A percentile compares a stretch with the other conserved stretches of the same genome.
Conservation (phyloP, 805 yeast species). For the Metschnikowia drakensbergensis region DNA sequence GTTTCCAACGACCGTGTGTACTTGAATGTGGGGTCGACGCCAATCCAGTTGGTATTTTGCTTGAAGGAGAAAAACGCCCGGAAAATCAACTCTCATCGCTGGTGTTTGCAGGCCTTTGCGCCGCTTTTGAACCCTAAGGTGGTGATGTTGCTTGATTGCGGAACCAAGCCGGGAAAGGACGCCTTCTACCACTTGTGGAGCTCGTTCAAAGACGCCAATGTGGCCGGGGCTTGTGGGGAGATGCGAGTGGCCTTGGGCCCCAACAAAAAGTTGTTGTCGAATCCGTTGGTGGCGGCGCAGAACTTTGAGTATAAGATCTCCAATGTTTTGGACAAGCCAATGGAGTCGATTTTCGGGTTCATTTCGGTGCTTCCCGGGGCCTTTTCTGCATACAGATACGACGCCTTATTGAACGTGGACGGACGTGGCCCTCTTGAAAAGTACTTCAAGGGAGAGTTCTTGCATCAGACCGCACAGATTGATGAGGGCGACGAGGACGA, state of each 20-base stretch:
- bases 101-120: slow-evolving; percentile 66
- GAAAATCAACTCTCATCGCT: slow-evolving; percentile 63
- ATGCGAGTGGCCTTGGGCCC: slow-evolving; percentile 76
- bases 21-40: slow-evolving; percentile 61
- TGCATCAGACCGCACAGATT: slow-evolving; percentile 52
- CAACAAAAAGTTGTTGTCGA: slow-evolving; percentile 30
- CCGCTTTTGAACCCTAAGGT: slow-evolving; percentile 55
- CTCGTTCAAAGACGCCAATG: slow-evolving; percentile 51
- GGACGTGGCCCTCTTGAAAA: slow-evolving; percentile 60
- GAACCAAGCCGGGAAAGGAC: slow-evolving; percentile 58
- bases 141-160: slow-evolving; percentile 58
- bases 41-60: slow-evolving; percentile 59
- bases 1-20: slow-evolving; percentile 59
- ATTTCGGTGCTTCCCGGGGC: slow-evolving; percentile 68
- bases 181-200: slow-evolving; percentile 60
- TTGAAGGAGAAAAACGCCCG: slow-evolving; percentile 60
- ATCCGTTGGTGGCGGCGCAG: slow-evolving; percentile 63
- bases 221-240: slow-evolving; percentile 74
- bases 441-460: slow-evolving; percentile 63
- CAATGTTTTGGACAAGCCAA: slow-evolving; percentile 62
- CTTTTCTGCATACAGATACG: slow-evolving; percentile 59
- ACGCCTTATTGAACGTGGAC: slow-evolving; percentile 53
- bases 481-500: slow-evolving; percentile 47
- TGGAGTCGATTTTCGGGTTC: slow-evolving; percentile 62
- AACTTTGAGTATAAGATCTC: slow-evolving; percentile 67